These are phyloP conservation scores for Botrytis galanthina DNA, from an alignment of 2,329 filamentous ascomycete genomes.

Conservation along the genomic window DNA sequence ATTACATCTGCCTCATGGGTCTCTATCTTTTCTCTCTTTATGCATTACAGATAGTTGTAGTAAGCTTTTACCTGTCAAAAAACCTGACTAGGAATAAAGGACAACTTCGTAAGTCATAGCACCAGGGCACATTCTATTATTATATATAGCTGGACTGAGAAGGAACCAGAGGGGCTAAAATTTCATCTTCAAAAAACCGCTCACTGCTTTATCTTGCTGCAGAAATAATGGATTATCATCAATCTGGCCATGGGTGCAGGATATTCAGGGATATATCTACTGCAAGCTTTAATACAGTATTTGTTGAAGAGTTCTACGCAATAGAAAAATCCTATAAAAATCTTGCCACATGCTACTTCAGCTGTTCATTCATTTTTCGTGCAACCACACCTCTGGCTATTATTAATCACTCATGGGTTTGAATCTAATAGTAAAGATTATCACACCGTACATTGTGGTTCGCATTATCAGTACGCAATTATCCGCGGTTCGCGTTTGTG, in stretches of 20 bases:
- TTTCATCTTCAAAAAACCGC: not conserved
- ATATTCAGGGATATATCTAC: not conserved
- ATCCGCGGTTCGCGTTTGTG: not conserved
- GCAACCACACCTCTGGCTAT: not conserved
- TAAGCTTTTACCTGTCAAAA: too few species aligned
- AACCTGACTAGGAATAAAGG: too few species aligned
- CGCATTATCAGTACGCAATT: too few species aligned
- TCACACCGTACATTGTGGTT: not conserved
- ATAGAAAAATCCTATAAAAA: not conserved
- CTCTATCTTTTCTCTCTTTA: too few species aligned
- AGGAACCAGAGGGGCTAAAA: too few species aligned
- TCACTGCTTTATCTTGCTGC: not conserved
- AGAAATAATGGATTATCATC: not conserved
- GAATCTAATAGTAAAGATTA: not conserved
- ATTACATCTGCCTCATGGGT: too few species aligned
- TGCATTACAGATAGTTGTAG: too few species aligned
- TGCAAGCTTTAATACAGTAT: not conserved
- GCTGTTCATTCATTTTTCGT: not conserved
- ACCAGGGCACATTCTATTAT: too few species aligned
- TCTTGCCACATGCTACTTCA: not conserved
- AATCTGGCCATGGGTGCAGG: not conserved
- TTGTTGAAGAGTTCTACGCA: rapidly evolving
- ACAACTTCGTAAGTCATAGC: too few species aligned
- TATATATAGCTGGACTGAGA: not conserved
- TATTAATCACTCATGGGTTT: not conserved